Percentiles rank a stretch among this genome's conserved stretches.
phyloP scores from a whole-genome alignment of 1,139 yeast genomes.

The Saccharomycopsis phalli region DNA sequence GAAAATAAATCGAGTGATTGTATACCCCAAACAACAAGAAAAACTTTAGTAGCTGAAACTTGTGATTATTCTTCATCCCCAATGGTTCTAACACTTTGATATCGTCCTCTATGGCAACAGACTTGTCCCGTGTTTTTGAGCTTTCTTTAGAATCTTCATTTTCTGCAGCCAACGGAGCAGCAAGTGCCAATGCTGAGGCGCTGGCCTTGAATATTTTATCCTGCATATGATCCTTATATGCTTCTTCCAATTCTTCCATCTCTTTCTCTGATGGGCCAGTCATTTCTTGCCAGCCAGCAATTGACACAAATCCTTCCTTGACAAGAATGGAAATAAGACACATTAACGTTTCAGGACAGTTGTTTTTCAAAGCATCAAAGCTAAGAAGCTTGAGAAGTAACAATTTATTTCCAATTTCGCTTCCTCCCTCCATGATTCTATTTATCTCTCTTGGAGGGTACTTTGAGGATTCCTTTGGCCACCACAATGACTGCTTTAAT shows the following conservation, averaged over 20 bases:
- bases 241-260: slow-evolving; percentile 33
- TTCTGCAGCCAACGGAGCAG: slow-evolving; percentile 74
- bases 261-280: slow-evolving; percentile 36
- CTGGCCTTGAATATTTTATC: slow-evolving; percentile 55
- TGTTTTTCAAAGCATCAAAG: slow-evolving; percentile 28
- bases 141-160: slow-evolving; percentile 29
- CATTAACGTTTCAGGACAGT: slow-evolving; percentile 38
- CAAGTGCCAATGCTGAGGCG: slow-evolving; percentile 77
- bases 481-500: slow-evolving; percentile 49
- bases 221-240: slow-evolving; percentile 45
- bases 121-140: not conserved
- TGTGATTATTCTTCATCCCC: slow-evolving; percentile 22
- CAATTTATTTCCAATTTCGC: slow-evolving; percentile 48
- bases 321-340: slow-evolving; percentile 46
- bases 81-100: slow-evolving; percentile 12
- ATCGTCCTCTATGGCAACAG: slow-evolving; percentile 1
- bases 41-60: slow-evolving; percentile 40
- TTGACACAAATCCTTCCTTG: slow-evolving; percentile 60
- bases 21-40: slow-evolving; percentile 56
- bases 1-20: slow-evolving; percentile 52
- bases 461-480: slow-evolving; percentile 42
- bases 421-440: slow-evolving; percentile 41
- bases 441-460: slow-evolving; percentile 28
- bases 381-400: slow-evolving; percentile 48
- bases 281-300: slow-evolving; percentile 53